These are phyloP conservation scores for Boletus mariae DNA, from an alignment of 1,284 basidiomycete genomes.

Conservation along the genomic window DNA sequence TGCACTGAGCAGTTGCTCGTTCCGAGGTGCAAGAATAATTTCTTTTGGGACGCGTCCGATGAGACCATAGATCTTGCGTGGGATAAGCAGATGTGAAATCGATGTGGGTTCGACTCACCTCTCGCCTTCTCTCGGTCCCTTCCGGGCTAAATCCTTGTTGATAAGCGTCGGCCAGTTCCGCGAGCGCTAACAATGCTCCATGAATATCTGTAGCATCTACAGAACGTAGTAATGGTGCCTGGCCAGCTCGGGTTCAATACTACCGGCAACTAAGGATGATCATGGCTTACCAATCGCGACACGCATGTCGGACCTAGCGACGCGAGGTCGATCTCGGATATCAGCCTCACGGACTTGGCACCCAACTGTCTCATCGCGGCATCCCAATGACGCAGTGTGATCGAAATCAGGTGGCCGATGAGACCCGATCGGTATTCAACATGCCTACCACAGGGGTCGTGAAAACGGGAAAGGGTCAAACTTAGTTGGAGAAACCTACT, in stretches of 20 bases:
- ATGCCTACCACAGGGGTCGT: constrained; percentile 42
- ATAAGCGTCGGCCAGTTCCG: constrained; percentile 63
- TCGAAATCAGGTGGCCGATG: constrained; percentile 71
- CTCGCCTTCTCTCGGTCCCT: constrained; percentile 32
- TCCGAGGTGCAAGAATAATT: constrained; percentile 64
- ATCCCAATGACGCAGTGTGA: constrained; percentile 91
- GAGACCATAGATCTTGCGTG: constrained; percentile 54
- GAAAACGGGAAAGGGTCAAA: constrained; percentile 4
- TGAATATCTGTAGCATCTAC: constrained; percentile 75
- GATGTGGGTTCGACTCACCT: constrained; percentile 34
- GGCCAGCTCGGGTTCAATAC: constrained; percentile 11
- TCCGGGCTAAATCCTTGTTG: constrained; percentile 30
- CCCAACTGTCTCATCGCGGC: constrained; percentile 74
- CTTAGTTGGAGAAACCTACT: constrained; percentile 46
- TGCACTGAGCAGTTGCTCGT: constrained; percentile 71
- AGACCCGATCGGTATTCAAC: constrained; percentile 69
- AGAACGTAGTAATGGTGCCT: constrained; percentile 61
- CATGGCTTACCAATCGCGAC: constrained; percentile 45
- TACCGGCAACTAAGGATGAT: constrained; percentile 3
- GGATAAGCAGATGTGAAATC: constrained; percentile 4
- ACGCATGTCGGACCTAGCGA: constrained; percentile 51
- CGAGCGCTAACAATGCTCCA: constrained; percentile 75
- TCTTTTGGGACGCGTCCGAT: constrained; percentile 53
- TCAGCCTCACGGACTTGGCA: constrained; percentile 69
- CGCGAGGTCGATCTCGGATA: constrained; percentile 62